These are phyloP conservation scores for Polytolypa hystricis DNA, from an alignment of 2,329 filamentous ascomycete genomes.

Conservation along the genomic window DNA sequence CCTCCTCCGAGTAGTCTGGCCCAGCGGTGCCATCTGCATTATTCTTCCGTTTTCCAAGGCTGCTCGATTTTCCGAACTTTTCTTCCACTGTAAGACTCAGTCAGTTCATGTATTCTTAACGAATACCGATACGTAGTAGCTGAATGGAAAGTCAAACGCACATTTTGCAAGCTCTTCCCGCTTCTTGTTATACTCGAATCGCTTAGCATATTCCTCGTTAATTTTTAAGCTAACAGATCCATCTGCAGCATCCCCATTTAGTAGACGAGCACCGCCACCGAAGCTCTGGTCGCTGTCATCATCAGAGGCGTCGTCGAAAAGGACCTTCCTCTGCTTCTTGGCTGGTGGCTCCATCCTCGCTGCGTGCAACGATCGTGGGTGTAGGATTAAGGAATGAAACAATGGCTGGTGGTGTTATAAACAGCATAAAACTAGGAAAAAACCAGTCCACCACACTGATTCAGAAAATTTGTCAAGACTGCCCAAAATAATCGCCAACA, in stretches of 20 bases:
- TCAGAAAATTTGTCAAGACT: too few relatives aligned
- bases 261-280: conserved; percentile 28
- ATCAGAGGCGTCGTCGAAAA: conserved; percentile 30
- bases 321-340: conserved; percentile 30
- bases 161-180: conserved; percentile 64
- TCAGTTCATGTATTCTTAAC: conserved; percentile 14
- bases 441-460: too few relatives aligned
- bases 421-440: too few relatives aligned
- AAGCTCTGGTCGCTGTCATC: conserved; percentile 29
- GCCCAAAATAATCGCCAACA: too few relatives aligned
- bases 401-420: too few relatives aligned
- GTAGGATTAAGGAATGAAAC: too few relatives aligned
- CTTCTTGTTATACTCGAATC: conserved; percentile 97
- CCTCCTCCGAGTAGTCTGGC: conserved; percentile 49
- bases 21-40: conserved; percentile 38
- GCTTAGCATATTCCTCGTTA: conserved; percentile 77
- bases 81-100: conserved; percentile 58
- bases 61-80: conserved; percentile 54
- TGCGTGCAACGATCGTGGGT: too few relatives aligned
- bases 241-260: conserved; percentile 19
- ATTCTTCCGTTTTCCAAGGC: conserved; percentile 27
- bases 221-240: conserved; percentile 53
- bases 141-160: too few relatives aligned
- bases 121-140: too few relatives aligned
- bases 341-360: conserved; percentile 33